phyloP scores from a whole-genome alignment of 768 basidiomycete genomes.

The Serendipita sp. region DNA sequence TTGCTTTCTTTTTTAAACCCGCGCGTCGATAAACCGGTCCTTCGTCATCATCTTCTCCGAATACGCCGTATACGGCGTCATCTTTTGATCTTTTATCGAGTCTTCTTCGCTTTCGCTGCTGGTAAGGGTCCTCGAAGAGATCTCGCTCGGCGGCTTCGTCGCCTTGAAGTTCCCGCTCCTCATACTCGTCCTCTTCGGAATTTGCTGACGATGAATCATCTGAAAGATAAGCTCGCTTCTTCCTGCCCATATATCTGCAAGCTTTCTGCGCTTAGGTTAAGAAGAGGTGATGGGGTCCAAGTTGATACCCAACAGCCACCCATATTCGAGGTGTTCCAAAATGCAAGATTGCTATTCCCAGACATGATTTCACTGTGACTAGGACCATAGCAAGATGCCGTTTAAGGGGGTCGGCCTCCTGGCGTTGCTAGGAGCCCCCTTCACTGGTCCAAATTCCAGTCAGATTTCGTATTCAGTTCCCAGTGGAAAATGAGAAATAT shows the following conservation, averaged over 20 bases:
- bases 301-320: background rate
- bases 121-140: constrained; percentile 64
- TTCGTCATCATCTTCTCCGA: constrained; percentile 55
- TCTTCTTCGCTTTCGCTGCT: constrained; percentile 48
- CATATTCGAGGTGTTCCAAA: no score
- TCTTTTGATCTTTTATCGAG: constrained; percentile 38
- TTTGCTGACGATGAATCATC: constrained; percentile 48
- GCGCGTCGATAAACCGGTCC: constrained; percentile 17
- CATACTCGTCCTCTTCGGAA: constrained; percentile 34
- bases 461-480: background rate
- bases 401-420: no score
- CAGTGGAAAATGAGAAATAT: background rate
- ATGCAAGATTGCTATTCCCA: no score
- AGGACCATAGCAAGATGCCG: no score
- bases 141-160: constrained; percentile 56
- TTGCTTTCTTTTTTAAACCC: constrained; percentile 33
- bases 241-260: constrained; percentile 16
- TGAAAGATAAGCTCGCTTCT: constrained; percentile 18
- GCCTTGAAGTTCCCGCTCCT: constrained; percentile 28
- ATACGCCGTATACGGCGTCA: constrained; percentile 61
- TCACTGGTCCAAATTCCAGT: background rate
- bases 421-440: no score
- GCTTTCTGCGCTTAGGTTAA: no score
- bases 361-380: no score
- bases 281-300: background rate